Conservation (phyloP, 1,139 yeast species). For the Zygosaccharomyces sapae region DNA sequence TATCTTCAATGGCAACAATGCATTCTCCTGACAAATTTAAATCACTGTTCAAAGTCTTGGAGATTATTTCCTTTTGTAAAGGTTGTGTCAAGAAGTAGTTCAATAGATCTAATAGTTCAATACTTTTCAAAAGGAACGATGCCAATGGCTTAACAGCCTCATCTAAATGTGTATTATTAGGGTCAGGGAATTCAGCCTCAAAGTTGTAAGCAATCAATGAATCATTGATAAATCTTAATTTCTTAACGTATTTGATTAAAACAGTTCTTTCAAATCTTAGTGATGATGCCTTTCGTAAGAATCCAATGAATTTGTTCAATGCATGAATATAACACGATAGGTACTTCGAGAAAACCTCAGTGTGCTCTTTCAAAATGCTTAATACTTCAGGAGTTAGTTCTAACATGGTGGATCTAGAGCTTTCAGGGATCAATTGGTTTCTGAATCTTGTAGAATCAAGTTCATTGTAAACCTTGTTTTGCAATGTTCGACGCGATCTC, state of each 20-base stretch:
- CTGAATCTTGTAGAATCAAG: background rate
- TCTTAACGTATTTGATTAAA: conserved; percentile 36
- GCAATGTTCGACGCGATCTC: background rate
- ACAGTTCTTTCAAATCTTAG: conserved; percentile 34
- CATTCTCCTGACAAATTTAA: conserved; percentile 25
- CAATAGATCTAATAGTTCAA: conserved; percentile 33
- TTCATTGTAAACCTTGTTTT: background rate
- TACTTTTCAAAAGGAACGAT: conserved; percentile 24
- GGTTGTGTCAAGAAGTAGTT: conserved; percentile 34
- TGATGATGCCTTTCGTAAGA: conserved; percentile 32
- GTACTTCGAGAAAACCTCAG: conserved; percentile 25
- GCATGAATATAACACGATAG: conserved; percentile 30
- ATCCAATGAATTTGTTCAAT: conserved; percentile 33
- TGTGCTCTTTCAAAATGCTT: conserved; percentile 11
- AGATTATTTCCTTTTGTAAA: conserved; percentile 33
- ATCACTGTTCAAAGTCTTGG: conserved; percentile 34
- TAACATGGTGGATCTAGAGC: conserved; percentile 1
- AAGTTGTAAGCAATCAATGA: conserved; percentile 18
- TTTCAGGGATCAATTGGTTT: background rate
- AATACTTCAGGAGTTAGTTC: conserved; percentile 5
- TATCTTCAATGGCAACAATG: conserved; percentile 29
- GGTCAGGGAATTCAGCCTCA: conserved; percentile 3
- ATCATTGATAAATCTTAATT: conserved; percentile 34
- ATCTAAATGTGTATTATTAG: conserved; percentile 1
- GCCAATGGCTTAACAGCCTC: conserved; percentile 22